phyloP scores from a whole-genome alignment of 163 green algal genomes.

The Prototheca cutis region DNA sequence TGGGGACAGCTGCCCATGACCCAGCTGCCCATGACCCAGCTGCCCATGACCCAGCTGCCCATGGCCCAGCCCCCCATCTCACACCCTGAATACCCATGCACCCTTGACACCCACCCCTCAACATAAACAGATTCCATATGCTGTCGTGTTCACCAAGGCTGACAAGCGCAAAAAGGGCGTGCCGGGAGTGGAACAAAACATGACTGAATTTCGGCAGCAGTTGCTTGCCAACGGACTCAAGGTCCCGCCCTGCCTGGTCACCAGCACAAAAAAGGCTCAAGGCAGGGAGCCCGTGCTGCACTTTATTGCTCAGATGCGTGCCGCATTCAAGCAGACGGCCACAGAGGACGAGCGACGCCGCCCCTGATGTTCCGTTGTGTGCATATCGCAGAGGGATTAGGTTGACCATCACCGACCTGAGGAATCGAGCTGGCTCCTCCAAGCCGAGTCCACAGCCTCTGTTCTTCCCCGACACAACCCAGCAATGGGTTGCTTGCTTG shows the following conservation, averaged over 20 bases:
- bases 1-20: no score
- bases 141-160: constrained; percentile 85
- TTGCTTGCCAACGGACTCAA: neutral
- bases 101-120: no score
- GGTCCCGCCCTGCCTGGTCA: neutral
- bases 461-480: no score
- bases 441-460: no score
- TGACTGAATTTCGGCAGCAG: constrained; percentile 48
- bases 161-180: constrained; percentile 73
- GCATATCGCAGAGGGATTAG: no score
- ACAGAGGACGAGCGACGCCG: neutral
- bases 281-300: neutral
- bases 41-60: no score
- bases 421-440: no score
- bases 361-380: neutral
- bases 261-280: neutral
- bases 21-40: no score
- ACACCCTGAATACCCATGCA: no score
- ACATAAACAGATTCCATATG: constrained; percentile 75
- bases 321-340: neutral
- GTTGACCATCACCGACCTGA: no score
- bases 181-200: constrained; percentile 49
- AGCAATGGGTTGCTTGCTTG: no score
- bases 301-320: neutral
- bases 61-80: no score